These are phyloP conservation scores for Glycyrrhiza uralensis DNA, from an alignment of 306 rosid genomes.

Conservation along the genomic window DNA sequence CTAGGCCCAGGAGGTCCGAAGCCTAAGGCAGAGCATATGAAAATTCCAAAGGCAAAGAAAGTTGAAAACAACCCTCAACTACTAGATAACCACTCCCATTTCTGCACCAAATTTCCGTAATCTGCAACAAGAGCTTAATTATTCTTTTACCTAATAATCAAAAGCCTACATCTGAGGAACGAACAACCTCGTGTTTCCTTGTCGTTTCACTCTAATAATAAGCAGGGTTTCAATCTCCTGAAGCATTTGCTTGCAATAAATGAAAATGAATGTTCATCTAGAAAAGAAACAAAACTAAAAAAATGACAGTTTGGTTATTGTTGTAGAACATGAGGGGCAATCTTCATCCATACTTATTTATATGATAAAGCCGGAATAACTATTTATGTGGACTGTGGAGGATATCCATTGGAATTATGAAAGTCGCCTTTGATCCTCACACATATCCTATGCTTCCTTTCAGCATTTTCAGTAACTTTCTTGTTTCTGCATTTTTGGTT, in stretches of 20 bases:
- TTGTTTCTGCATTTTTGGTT: background rate
- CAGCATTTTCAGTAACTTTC: background rate
- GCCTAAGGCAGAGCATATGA: too few relatives aligned
- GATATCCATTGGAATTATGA: background rate
- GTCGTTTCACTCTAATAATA: slow-evolving; percentile 31
- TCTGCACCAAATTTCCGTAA: background rate
- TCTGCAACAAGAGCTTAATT: too few relatives aligned
- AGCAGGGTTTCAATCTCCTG: slow-evolving; percentile 25
- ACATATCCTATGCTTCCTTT: slow-evolving; percentile 8
- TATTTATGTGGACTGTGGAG: too few relatives aligned
- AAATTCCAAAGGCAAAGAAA: slow-evolving; percentile 34
- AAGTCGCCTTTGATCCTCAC: slow-evolving; percentile 13
- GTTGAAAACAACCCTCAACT: slow-evolving; percentile 48
- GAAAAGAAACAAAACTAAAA: background rate
- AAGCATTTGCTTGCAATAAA: slow-evolving; percentile 35
- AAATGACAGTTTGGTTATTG: slow-evolving; percentile 25
- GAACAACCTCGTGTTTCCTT: slow-evolving; percentile 11
- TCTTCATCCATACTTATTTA: background rate
- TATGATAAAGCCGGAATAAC: background rate
- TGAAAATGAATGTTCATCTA: slow-evolving; percentile 23
- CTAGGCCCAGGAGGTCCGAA: too few relatives aligned
- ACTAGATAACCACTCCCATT: slow-evolving; percentile 29
- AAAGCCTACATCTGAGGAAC: slow-evolving; percentile 23
- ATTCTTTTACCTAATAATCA: slow-evolving; percentile 12
- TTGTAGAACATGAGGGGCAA: background rate